phyloP scores from a whole-genome alignment of 306 rosid genomes.

The Dalbergia oliveri region DNA sequence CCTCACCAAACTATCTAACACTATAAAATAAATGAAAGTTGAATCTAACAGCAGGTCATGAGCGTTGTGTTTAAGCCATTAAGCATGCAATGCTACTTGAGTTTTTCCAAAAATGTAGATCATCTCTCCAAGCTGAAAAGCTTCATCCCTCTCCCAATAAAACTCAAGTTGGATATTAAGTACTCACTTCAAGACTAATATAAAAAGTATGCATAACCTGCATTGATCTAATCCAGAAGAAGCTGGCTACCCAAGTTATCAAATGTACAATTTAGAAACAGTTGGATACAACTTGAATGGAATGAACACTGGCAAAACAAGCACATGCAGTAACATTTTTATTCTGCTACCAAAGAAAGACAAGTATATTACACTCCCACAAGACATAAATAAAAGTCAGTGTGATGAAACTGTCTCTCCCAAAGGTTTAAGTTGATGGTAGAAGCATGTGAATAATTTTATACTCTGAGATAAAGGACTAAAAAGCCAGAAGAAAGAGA shows the following conservation, averaged over 20 bases:
- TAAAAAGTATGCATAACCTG: not conserved
- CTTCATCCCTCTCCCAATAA: not conserved
- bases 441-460: too few relatives aligned
- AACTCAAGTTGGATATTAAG: not conserved
- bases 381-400: not conserved
- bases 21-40: slow-evolving; percentile 10
- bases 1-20: not conserved
- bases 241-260: not conserved
- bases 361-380: not conserved
- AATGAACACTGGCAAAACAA: slow-evolving; percentile 8
- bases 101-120: not conserved
- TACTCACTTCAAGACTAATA: not conserved
- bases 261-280: slow-evolving; percentile 11
- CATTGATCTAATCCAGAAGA: not conserved
- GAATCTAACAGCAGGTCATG: not conserved
- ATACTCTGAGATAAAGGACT: not conserved
- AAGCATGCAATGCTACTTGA: slow-evolving; percentile 13
- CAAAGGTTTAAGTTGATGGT: too few relatives aligned
- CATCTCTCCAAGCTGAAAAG: slow-evolving; percentile 4
- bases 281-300: slow-evolving; percentile 7
- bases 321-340: slow-evolving; percentile 20
- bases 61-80: not conserved
- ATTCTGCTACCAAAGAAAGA: not conserved
- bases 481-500: slow-evolving; percentile 10
- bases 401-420: too few relatives aligned